Evolutionary conservation across 1,139 yeast genomes (phyloP), one percentile per base, ranked within the genome.

Genomic region (Suhomyces terraborum): DNA sequence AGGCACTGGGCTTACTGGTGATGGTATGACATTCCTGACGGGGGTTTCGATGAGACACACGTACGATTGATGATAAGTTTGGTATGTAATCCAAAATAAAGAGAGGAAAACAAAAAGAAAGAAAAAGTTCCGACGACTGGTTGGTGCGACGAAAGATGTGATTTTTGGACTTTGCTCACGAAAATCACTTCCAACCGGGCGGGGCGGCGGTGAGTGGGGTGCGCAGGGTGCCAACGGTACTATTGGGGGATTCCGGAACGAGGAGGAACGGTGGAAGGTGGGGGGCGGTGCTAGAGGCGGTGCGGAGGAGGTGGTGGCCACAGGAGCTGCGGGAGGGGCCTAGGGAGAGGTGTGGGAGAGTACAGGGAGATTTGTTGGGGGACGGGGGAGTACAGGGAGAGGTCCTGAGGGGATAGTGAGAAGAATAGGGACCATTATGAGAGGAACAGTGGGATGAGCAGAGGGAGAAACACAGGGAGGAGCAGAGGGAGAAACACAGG

Each of bases 41-140:
- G 28, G 16, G 34, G 21, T 23, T 21, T 18, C n/a, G 9, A 8
- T 22, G 32, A 26, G 19, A 17, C 27, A 41, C 32, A 41, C 44
- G 27, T 41, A 41, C 44, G 41, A 37, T 41, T 41, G 44, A 36
- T 37, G 44, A 37, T 37, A 41, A 36, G 44, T 36, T 37, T 38
- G 44, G 35, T 41, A 22, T 36, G 32, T 22, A 35, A 41, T 36
- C 44, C 38, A 37, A 31, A 33, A 27, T 35, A 37, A 37, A 36
- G 36, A 37, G 36, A 26, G 35, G 26, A 17, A 37, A 36, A 32
- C 36, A 37, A 41, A 41, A 41, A 37, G 44, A 41, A 41, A 41
- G 44, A 35, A 41, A 41, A 41, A 41, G 41, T 37, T 36, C 37
- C 36, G 44, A 40, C 43, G 43, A 35, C 34, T 32, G 43, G 35